Evolutionary conservation across 2,329 filamentous ascomycete genomes (phyloP), one percentile per base, ranked within the genome.

Genomic region (Diplocarpon rosae): DNA sequence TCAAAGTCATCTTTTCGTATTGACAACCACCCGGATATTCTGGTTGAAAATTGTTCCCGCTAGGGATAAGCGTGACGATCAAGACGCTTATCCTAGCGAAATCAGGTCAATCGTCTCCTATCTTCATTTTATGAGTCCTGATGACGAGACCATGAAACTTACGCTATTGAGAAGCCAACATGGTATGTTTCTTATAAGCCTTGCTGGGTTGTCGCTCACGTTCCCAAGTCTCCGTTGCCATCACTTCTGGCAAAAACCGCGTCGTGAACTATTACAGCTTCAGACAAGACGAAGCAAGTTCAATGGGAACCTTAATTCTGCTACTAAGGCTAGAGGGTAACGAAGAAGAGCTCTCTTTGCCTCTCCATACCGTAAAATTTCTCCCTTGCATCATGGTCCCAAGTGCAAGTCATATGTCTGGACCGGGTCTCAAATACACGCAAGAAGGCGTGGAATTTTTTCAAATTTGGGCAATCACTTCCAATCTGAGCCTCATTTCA

Each of bases 1-100:
- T 42, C 62, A 65, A 5, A 64, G 66, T 20, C 69, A 75, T n/a
- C 54, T 78, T 1, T 74, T 79, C 45, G 63, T 84, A 9, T 62
- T 85, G 36, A 85, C 59, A 11, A 57, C 50, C 10, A 50, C 51
- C 36, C 58, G 53, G 28, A 47, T 63, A 8, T 58, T 61, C 38
- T 62, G 58, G 57, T 39, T 62, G 8, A 47, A 60, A 37, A 38
- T 62, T 10, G 47, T 43, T 27, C 48, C 58, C 6, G 43, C 38
- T 28, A 49, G 50, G 12, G 52, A 54, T 14, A 43, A 42, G 14
- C 42, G 47, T 12, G 40, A 48, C 20, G 45, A 37, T 17, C 24
- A 34, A 28, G 24, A 42, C 34, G 31, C 4, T 32, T 14, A 17
- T 2, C 6, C 29, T 39, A 24, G 36, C 37, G 48, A 53, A 13